Evolutionary conservation across 2,329 filamentous ascomycete species (phyloP), one percentile per base, ranked within the genome.

Genomic region (Microdochium bolleyi): DNA sequence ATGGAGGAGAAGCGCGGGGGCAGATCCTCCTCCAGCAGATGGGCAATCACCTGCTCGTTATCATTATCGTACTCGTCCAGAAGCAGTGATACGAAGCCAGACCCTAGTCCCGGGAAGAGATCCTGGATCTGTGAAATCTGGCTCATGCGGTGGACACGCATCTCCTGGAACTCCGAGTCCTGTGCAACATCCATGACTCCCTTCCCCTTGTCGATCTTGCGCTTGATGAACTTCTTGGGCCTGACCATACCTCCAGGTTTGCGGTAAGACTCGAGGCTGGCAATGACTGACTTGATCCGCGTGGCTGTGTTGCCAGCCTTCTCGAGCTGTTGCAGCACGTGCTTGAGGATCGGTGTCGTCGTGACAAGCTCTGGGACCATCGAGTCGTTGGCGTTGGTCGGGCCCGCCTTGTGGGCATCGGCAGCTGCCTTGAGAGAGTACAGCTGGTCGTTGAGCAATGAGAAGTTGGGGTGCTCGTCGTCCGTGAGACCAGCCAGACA

Each of bases 111-210:
- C 0, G 92, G 90, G 63, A 97, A 96, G 0, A 97, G 75, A 64
- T 99, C 92, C 64, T 96, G 91, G n/a, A 99, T 79, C 66, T 95
- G 89, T 0, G 87, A 87, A 51, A 97, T 83, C 49, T 92, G 82
- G 60, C 87, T 92, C 82, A 95, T 87, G 44, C 78, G 84, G 67
- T 96, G 90, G 22, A 92, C 73, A 62, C 94, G 89, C 32, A 92
- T 73, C 46, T 79, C 74, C 2, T 67, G 68, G 5, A 70, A 61
- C 7, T 63, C 57, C 5, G 77, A 71, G 8, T 68, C 64, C 3
- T 67, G 63, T 48, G 70, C 68, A 38, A 66, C 62, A 2, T 54
- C 54, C 53, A 69, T 70, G 13, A 68, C 65, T 2, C 70, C 74
- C 64, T 90, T 91, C 30, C 85, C 85, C 67, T 89, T 90, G 59